phyloP scores from a whole-genome alignment of 2,329 filamentous ascomycete species.

The Apiospora phragmitis region DNA sequence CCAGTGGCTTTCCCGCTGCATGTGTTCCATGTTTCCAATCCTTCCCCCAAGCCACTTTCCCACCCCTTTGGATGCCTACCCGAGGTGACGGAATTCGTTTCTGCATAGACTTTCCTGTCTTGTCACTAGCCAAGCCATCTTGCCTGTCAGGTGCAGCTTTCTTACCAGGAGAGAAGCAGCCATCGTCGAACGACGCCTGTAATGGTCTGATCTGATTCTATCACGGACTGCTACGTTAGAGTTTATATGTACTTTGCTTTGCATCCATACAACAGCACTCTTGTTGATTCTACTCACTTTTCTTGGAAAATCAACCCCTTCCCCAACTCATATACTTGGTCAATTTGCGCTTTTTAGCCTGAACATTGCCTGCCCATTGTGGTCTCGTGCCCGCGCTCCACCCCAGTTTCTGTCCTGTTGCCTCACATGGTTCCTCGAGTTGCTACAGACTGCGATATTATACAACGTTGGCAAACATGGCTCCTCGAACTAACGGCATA shows the following conservation, averaged over 20 bases:
- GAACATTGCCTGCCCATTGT: background rate
- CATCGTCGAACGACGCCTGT: constrained; percentile 3
- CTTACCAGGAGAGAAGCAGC: constrained; percentile 4
- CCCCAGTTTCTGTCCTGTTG: background rate
- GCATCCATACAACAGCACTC: background rate
- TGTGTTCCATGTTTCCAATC: background rate
- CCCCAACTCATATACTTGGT: background rate
- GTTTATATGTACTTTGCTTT: background rate
- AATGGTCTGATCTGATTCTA: background rate
- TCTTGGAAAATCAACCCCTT: background rate
- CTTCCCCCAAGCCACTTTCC: background rate
- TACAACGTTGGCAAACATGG: constrained; percentile 27
- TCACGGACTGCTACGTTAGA: background rate
- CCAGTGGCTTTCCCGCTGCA: constrained; percentile 2
- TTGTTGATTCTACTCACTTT: background rate
- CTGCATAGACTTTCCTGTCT: constrained; percentile 7
- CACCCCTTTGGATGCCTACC: background rate
- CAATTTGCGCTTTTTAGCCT: constrained; percentile 2
- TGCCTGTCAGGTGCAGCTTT: constrained; percentile 6
- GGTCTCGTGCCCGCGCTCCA: background rate
- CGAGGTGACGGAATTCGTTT: constrained; percentile 8
- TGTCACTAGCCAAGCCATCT: constrained; percentile 1
- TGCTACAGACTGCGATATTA: background rate
- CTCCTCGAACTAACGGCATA: constrained; percentile 57
- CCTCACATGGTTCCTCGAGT: constrained; percentile 7